Conservation (phyloP, 768 basidiomycete species). For the Kwoniella dejecticola region DNA sequence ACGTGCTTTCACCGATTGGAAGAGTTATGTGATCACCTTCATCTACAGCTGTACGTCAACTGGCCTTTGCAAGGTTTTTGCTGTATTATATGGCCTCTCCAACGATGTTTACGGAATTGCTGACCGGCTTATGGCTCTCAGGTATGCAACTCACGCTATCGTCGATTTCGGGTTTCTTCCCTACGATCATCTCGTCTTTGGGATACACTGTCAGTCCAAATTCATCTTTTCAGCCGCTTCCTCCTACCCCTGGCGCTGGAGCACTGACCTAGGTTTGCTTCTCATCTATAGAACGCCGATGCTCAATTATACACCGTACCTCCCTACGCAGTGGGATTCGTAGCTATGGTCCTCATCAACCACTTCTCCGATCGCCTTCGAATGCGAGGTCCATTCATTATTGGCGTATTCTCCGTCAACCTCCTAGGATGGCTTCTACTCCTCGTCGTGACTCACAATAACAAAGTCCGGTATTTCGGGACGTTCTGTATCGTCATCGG, state of each 20-base stretch:
- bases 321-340: slow-evolving; percentile 30
- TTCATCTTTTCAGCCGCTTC: too few species aligned
- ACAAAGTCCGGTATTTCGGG: not conserved
- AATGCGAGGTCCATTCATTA: slow-evolving; percentile 31
- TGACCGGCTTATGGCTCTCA: too few species aligned
- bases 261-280: too few species aligned
- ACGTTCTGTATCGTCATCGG: not conserved
- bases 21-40: not conserved
- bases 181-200: not conserved
- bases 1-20: not conserved
- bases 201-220: not conserved
- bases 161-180: not conserved
- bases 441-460: not conserved
- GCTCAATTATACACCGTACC: slow-evolving; percentile 40
- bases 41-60: not conserved
- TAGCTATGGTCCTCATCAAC: slow-evolving; percentile 22
- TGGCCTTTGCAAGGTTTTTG: too few species aligned
- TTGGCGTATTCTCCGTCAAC: not conserved
- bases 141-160: not conserved
- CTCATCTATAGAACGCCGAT: slow-evolving; percentile 25
- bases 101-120: too few species aligned
- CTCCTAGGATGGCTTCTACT: slow-evolving; percentile 16
- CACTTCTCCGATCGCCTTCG: slow-evolving; percentile 25
- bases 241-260: too few species aligned
- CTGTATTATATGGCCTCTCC: too few species aligned